Evolutionary conservation across 352 stramenopile genomes (phyloP), one percentile per base, ranked within the genome.

Genomic region (Thraustochytrium sp.): DNA sequence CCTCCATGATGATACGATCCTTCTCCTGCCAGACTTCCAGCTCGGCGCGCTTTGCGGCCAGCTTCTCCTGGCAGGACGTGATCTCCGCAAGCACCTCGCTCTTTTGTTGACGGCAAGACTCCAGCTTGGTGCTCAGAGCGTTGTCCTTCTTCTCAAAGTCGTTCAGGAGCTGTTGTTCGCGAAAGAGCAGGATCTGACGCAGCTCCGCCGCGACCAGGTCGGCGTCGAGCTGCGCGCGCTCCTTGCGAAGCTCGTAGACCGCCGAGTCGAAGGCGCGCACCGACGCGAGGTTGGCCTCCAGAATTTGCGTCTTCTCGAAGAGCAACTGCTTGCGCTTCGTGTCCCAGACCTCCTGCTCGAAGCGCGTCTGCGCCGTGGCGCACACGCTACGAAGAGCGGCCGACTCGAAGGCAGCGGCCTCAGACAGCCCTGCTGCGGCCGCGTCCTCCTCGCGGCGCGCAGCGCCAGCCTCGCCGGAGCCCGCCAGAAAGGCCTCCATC

Each of bases 121-220:
- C 89, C 42, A 96, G 87, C 73, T 97, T 97, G 8, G 86, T 90
- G 53, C 88, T 92, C 74, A 98, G 82, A 37, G 94, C 78, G 59
- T 90, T 93, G 77, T 98, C 94, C 76, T 94, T 94, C 76, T 86
- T 92, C 80, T 96, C 94, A 74, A 97, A 96, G 38, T 94, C 91
- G 82, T 96, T 91, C 2, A 98, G 89, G 37, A 97, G 85, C 44
- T 89, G 86, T 31, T 97, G 86, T 75, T 97, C 94, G 64, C 92
- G 90, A 21, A 89, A 85, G 11, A 97, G 85, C 18, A 93, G 94
- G 65, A 96, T 89, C 63, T 97, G 61, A 44, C 91, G 92, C 26
- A 97, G 87, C 85, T 97, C 93, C 18, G 89, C 90, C 62, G 92
- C 89, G 85, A 96, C 96, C 62, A 97, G 93, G 34, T 92, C 87